Evolutionary conservation across 2,329 filamentous ascomycete species (phyloP).

Genomic region (Pseudovirgaria hyperparasitica): DNA sequence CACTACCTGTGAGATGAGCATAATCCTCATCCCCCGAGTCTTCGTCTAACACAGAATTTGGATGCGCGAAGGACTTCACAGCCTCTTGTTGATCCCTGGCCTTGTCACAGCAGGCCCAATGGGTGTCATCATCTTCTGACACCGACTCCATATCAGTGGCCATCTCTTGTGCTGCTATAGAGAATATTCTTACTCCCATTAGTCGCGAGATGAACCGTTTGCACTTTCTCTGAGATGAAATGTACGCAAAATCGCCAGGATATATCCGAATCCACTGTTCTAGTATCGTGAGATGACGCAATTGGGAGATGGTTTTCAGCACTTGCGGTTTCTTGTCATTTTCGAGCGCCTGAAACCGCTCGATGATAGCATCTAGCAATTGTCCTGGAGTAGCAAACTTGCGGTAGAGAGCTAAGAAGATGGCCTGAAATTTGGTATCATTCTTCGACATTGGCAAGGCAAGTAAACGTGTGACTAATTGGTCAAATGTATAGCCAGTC

Average conservation of each 20-base stretch:
- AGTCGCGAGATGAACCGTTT: conserved; percentile 64
- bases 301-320: conserved; percentile 65
- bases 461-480: conserved; percentile 69
- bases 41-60: conserved; percentile 29
- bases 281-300: conserved; percentile 71
- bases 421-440: conserved; percentile 78
- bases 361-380: conserved; percentile 65
- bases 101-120: conserved; percentile 78
- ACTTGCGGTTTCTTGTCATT: conserved; percentile 57
- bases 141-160: conserved; percentile 62
- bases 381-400: conserved; percentile 78
- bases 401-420: conserved; percentile 87
- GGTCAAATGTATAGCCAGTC: conserved; percentile 40
- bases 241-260: conserved; percentile 82
- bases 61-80: conserved; percentile 27
- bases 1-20: conserved; percentile 13
- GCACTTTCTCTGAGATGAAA: conserved; percentile 57
- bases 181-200: conserved; percentile 68
- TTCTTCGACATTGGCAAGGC: conserved; percentile 68
- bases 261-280: conserved; percentile 84
- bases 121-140: conserved; percentile 77
- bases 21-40: conserved; percentile 24
- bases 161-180: conserved; percentile 77
- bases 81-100: conserved; percentile 34
- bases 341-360: conserved; percentile 58